These are phyloP conservation scores for Myxozyma melibiosi DNA, from an alignment of 805 yeast species.

Conservation along the genomic window DNA sequence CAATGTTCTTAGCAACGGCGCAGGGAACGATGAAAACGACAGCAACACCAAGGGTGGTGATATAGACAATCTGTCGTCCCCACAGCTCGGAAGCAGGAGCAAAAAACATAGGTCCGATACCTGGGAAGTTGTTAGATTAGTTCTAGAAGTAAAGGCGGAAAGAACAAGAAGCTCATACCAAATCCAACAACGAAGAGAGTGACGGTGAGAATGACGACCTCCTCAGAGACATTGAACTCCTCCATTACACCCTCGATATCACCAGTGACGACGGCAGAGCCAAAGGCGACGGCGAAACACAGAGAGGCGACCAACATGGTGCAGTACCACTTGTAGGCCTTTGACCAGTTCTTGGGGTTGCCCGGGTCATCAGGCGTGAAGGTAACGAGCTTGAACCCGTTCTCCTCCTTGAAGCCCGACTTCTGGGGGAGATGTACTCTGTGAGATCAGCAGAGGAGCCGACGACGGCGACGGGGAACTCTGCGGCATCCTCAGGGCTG, in stretches of 20 bases:
- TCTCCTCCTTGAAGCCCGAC: slow-evolving; percentile 27
- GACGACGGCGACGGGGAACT: slow-evolving; percentile 34
- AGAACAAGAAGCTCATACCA: slow-evolving; percentile 43
- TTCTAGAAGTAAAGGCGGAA: background rate
- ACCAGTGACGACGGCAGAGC: slow-evolving; percentile 69
- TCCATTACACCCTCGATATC: slow-evolving; percentile 55
- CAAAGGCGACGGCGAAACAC: slow-evolving; percentile 64
- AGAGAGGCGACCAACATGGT: slow-evolving; percentile 56
- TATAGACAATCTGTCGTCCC: slow-evolving; percentile 60
- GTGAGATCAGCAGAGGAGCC: slow-evolving; percentile 34
- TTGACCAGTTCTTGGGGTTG: slow-evolving; percentile 45
- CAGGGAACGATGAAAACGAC: slow-evolving; percentile 57
- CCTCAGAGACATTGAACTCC: slow-evolving; percentile 56
- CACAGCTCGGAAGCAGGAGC: slow-evolving; percentile 63
- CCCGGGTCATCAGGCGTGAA: slow-evolving; percentile 37
- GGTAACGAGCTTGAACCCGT: slow-evolving; percentile 35
- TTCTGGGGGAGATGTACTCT: slow-evolving; percentile 30
- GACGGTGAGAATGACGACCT: slow-evolving; percentile 61
- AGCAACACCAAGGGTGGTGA: slow-evolving; percentile 51
- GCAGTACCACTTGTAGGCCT: slow-evolving; percentile 57
- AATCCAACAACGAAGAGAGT: slow-evolving; percentile 62
- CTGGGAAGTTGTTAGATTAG: background rate
- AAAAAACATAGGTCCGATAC: slow-evolving; percentile 58
- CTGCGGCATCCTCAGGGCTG: slow-evolving; percentile 34
- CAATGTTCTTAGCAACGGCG: slow-evolving; percentile 60